Base-by-base conservation (phyloP, 1,284 basidiomycete species). In the Leccinum pallidistipes region DNA sequence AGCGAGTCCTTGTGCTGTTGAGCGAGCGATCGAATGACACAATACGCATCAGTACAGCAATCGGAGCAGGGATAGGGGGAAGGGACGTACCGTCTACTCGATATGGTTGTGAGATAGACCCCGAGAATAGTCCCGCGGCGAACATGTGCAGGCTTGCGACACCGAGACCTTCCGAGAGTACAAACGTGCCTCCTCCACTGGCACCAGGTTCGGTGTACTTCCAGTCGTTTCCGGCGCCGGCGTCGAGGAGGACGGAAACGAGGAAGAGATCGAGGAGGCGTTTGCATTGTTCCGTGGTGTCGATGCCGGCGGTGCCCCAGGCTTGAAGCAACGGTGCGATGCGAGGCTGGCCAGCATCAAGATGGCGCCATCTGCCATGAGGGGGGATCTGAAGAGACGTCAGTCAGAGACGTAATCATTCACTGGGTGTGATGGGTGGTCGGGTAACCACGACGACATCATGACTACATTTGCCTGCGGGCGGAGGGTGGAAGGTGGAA, bases 61-160 rank as follows among this genome's bases (percentile, higher is more conserved):
- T 21, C 38, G 47, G 16, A n/a, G 54, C 32, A 54, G 14, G 14
- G 21, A 40, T 3, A 31, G n/a, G 7, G 7, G 16, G 51, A 18
- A 21, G 5, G 18, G 43, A 21, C 69, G 24, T 54, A 95, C 94
- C 90, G 76, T 96, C 92, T 1, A 94, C 95, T 58, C 83, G 83
- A 71, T 84, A 82, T 12, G 89, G 90, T 65, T 92, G 84, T 0
- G 74, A 72, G 9, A 69, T 68, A 65, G 84, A 80, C n/a, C 87
- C 82, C 8, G 91, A 93, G 76, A 97, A 98, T 56, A 94, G 76
- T 1, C 96, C 96, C 5, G 80, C 74, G 56, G 83, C 76, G 68
- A 97, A 98, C 94, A 98, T 97, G 71, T 94, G 86, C 55, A 94
- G 78, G 68, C 91, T 94, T 0, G 95, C 96, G 5, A 98, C 90